Percentiles rank a stretch among this genome's conserved stretches.
phyloP scores from a whole-genome alignment of 2,329 filamentous ascomycete species.

The Aspergillus sclerotialis region DNA sequence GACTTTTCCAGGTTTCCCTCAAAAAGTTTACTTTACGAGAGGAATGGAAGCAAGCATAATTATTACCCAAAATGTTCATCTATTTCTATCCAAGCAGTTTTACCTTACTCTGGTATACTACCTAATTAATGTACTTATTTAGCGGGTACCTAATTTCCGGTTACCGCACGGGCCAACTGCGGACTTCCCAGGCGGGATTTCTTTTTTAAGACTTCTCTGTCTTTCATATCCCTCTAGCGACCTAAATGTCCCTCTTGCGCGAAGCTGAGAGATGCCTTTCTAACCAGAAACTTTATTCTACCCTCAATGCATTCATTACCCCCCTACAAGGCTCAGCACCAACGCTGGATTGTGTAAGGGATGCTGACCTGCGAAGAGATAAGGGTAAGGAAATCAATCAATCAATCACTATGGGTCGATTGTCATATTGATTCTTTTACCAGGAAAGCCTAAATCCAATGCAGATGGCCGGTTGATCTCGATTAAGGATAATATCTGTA shows the following conservation, averaged over 20 bases:
- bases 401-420: neutral
- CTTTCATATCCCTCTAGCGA: neutral
- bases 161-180: constrained; percentile 2
- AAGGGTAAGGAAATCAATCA: constrained; percentile 19
- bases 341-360: constrained; percentile 30
- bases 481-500: constrained; percentile 73
- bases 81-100: no score
- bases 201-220: neutral
- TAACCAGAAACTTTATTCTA: constrained; percentile 29
- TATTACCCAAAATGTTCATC: no score
- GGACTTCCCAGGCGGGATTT: neutral
- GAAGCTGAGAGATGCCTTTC: constrained; percentile 38
- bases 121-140: no score
- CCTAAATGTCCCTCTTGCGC: constrained; percentile 38
- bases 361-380: constrained; percentile 30
- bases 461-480: constrained; percentile 48
- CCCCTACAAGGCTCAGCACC: constrained; percentile 24
- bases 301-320: constrained; percentile 37
- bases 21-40: no score
- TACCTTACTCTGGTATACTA: no score
- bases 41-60: no score
- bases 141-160: neutral
- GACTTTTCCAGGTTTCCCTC: no score
- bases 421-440: constrained; percentile 2
- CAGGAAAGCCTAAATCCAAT: constrained; percentile 28